Base-by-base conservation (phyloP, 306 rosid species). In the Rubus parviflorus region DNA sequence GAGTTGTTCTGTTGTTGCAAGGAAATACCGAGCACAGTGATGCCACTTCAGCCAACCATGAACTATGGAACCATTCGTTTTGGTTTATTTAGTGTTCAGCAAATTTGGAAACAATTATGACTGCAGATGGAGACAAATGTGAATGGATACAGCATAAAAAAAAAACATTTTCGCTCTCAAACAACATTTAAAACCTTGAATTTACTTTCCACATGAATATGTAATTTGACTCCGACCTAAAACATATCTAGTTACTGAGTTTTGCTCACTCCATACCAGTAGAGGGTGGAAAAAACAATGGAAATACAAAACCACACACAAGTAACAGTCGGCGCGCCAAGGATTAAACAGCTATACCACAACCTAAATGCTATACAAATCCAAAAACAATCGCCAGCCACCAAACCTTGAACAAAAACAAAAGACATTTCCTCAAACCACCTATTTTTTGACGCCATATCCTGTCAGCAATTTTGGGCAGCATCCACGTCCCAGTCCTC, bases 401-500 rank as follows among this genome's bases (percentile, higher is more conserved):
- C n/a, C 37, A 62, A 56, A 49, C 70, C 65, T 56, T 40, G 51
- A 60, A 23, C 49, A 75, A 20, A 68, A 38, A 56, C 22, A 78
- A 70, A 74, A 77, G 23, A 7, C 30, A 43, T 38, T 41, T 58
- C 38, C 25, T 64, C 64, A n/a, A 3, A 45, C 14, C 25, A 49
- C 47, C n/a, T 49, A 23, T 23, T 69, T 47, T 23, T 46, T 22
- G 56, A 76, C 47, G 23, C 19, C 7, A 35, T 49, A 15, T 25
- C 19, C 56, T 13, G 40, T 75, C 51, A 65, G 81, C 76, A 46
- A 19, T 37, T 53, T 62, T 42, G 17, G 14, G 74, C 70, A 67
- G 38, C 81, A 57, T 72, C 56, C 60, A 49, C 67, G 25, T 57
- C 86, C 75, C 79, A 80, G 40, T 68, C 81, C n/a, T 54, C 47